Evolutionary conservation across 1,284 basidiomycete species (phyloP), one percentile per base, ranked within the genome.

Genomic region (Apiotrichum siamense): DNA sequence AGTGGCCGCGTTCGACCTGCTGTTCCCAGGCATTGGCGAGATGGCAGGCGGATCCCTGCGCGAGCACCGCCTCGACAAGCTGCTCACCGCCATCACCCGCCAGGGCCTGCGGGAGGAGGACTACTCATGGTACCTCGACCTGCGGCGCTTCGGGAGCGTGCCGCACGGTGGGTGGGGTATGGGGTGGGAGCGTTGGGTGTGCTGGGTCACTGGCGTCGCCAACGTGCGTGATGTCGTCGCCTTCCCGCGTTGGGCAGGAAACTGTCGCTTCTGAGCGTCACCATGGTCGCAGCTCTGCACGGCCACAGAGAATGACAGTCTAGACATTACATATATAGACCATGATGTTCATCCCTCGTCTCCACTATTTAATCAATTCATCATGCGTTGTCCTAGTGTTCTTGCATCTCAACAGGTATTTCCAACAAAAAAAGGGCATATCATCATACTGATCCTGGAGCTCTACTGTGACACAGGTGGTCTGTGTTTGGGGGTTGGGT

Each of bases 141-240:
- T 94, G 56, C 77, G 92, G 51, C 78, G 78, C 62, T 80, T 67
- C 61, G 92, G 92, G 7, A 83, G 84, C n/a, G 83, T 86, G 20
- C 85, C 88, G 3, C 90, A 94, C 73, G 90, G 87, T 21, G 92
- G 92, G 5, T 96, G 91, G 75, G 92, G 92, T 5, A 79, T 96
- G 76, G 92, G 92, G 5, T 92, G 92, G 66, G 92, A 97, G 72
- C 77, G 92, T 55, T 77, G 93, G 33, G 78, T 96, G 17, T 81
- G 83, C 48, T 92, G 87, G 84, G 75, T 93, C 18, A 83, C 85
- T 15, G 89, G 88, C 0, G 77, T 88, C 37, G 83, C 84, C 49
- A 94, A 93, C 70, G 80, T 96, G 26, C 77, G 88, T 54, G 92
- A 97, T 70, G 89, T 88, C 62, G 83, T 92, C 44, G 82, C 88